Evolutionary conservation across 179 eudicot genomes (phyloP).

Genomic region (Actinidia chinensis): DNA sequence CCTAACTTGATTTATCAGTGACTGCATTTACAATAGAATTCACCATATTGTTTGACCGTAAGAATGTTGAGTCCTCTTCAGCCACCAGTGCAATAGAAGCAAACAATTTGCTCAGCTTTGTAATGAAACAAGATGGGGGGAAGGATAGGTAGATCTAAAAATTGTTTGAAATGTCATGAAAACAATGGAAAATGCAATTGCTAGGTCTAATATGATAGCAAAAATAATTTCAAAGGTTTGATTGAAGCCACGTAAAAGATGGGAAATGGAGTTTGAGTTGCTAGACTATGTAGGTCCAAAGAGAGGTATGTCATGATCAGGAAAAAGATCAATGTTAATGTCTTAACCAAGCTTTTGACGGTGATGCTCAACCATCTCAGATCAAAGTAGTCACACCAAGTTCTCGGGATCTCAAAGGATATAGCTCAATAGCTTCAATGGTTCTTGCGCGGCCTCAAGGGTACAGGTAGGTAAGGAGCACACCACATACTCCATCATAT

Average conservation of each 20-base stretch:
- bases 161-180: neutral
- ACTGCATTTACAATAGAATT: slow-evolving; percentile 61
- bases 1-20: slow-evolving; percentile 39
- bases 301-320: neutral
- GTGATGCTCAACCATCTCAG: no score
- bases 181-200: neutral
- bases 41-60: slow-evolving; percentile 71
- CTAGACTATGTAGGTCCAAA: neutral
- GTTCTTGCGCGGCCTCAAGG: no score
- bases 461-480: neutral
- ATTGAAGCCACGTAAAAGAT: neutral
- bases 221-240: neutral
- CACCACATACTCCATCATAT: neutral
- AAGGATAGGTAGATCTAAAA: neutral
- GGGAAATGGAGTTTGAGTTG: neutral
- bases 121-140: neutral
- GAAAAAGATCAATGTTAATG: neutral
- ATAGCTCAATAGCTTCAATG: no score
- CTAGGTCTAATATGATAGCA: neutral
- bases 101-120: slow-evolving; percentile 45
- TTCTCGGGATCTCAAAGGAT: no score
- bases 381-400: no score
- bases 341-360: no score
- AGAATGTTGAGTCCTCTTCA: slow-evolving; percentile 86
- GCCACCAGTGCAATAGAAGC: slow-evolving; percentile 94